phyloP scores from a whole-genome alignment of 768 basidiomycete genomes.

The Termitomyces sp. region DNA sequence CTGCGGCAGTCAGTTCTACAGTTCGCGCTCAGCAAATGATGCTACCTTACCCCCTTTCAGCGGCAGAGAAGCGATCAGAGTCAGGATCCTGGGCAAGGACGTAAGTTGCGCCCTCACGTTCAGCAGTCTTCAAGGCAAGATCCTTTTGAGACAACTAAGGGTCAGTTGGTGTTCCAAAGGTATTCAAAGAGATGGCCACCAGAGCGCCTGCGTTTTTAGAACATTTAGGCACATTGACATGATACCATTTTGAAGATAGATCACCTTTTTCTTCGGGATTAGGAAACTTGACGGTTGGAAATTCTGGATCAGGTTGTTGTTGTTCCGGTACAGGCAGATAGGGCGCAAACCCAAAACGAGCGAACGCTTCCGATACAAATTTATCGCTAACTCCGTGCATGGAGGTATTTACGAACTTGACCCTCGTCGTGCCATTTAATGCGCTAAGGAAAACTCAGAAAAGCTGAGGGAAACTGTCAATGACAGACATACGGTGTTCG shows the following conservation, averaged over 20 bases:
- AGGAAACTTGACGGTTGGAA: constrained; percentile 79
- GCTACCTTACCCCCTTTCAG: constrained; percentile 50
- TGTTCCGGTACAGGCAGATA: constrained; percentile 63
- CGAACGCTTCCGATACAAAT: constrained; percentile 54
- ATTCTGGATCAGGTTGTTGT: constrained; percentile 73
- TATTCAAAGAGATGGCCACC: constrained; percentile 22
- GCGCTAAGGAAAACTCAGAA: neutral
- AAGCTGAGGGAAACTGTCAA: neutral
- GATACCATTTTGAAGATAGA: neutral
- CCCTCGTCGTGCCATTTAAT: constrained; percentile 29
- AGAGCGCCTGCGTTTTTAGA: constrained; percentile 33
- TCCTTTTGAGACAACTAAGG: constrained; percentile 38
- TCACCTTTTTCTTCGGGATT: constrained; percentile 88
- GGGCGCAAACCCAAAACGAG: constrained; percentile 49
- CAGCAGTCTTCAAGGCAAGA: constrained; percentile 61
- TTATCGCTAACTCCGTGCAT: constrained; percentile 86
- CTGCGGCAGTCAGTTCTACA: constrained; percentile 18
- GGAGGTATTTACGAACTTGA: constrained; percentile 80
- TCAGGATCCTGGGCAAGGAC: constrained; percentile 90
- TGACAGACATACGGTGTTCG: constrained; percentile 18
- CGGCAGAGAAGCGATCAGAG: constrained; percentile 77
- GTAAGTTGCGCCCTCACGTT: constrained; percentile 44
- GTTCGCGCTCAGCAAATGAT: neutral
- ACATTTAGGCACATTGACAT: neutral
- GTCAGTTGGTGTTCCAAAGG: neutral